Evolutionary conservation across 768 basidiomycete genomes (phyloP).

Genomic region (Symmetrospora coprosmae): DNA sequence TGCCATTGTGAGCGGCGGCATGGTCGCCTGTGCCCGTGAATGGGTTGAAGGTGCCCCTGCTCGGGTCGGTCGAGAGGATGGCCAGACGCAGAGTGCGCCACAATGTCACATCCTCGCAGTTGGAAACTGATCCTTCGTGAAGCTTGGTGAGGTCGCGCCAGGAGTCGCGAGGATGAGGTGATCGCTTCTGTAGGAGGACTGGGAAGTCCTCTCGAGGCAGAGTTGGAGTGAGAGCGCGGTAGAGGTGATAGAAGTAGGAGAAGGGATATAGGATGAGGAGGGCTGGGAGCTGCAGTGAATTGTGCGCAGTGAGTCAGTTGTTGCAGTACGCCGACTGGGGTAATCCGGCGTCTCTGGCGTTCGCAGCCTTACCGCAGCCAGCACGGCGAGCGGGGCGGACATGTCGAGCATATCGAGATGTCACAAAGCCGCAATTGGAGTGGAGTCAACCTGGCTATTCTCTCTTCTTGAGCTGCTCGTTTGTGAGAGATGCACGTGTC

Average conservation of each 20-base stretch:
- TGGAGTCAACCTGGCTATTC: no score
- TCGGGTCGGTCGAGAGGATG: background rate
- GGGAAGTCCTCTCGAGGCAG: background rate
- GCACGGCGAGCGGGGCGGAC: no score
- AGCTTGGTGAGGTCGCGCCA: background rate
- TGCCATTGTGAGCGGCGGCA: background rate
- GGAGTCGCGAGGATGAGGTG: background rate
- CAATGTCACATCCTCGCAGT: conserved; percentile 2
- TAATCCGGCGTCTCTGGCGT: no score
- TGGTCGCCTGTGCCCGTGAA: conserved; percentile 8
- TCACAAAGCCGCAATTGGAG: no score
- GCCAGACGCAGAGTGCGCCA: background rate
- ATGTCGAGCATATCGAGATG: no score
- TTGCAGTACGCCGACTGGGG: no score
- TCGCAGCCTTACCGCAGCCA: no score
- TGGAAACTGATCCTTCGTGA: background rate
- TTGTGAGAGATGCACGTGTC: no score
- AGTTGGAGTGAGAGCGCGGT: background rate
- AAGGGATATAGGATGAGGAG: background rate
- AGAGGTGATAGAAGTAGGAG: background rate
- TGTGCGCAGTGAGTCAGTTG: no score
- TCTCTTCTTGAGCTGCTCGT: no score
- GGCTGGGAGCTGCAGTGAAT: background rate
- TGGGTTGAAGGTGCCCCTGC: background rate
- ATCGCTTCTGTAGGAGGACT: background rate